Conservation (phyloP, 2,329 filamentous ascomycete genomes). For the Ascochyta rabiei region DNA sequence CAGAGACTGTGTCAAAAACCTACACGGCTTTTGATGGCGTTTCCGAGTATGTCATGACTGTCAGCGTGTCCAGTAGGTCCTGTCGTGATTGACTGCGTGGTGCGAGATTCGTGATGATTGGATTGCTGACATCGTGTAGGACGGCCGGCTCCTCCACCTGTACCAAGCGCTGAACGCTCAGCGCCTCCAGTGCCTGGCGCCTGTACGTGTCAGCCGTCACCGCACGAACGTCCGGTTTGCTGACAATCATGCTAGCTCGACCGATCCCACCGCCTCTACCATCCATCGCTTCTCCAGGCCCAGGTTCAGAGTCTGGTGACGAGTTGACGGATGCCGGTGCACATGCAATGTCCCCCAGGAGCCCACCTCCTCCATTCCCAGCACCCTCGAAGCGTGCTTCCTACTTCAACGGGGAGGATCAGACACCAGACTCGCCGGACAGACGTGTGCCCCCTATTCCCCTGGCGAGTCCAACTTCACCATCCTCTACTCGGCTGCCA, state of each 20-base stretch:
- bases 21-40: constrained; percentile 40
- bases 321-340: constrained; percentile 63
- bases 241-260: constrained; percentile 59
- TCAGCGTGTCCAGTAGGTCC: constrained; percentile 49
- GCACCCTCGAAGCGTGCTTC: constrained; percentile 48
- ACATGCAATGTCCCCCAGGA: constrained; percentile 36
- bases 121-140: constrained; percentile 43
- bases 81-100: background rate
- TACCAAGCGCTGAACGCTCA: constrained; percentile 31
- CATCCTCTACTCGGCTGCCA: constrained; percentile 48
- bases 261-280: constrained; percentile 63
- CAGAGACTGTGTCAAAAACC: constrained; percentile 42
- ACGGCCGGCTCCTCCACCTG: constrained; percentile 45
- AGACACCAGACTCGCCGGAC: constrained; percentile 32
- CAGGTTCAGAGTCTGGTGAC: constrained; percentile 87
- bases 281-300: constrained; percentile 67
- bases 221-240: background rate
- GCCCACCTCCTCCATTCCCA: constrained; percentile 34
- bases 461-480: constrained; percentile 44
- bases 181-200: constrained; percentile 44
- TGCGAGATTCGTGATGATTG: background rate
- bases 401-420: constrained; percentile 49
- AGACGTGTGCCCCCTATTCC: constrained; percentile 62
- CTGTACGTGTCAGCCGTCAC: constrained; percentile 30
- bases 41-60: constrained; percentile 47